phyloP scores from a whole-genome alignment of 2,329 filamentous ascomycete species.

The Bimuria novae-zelandiae region DNA sequence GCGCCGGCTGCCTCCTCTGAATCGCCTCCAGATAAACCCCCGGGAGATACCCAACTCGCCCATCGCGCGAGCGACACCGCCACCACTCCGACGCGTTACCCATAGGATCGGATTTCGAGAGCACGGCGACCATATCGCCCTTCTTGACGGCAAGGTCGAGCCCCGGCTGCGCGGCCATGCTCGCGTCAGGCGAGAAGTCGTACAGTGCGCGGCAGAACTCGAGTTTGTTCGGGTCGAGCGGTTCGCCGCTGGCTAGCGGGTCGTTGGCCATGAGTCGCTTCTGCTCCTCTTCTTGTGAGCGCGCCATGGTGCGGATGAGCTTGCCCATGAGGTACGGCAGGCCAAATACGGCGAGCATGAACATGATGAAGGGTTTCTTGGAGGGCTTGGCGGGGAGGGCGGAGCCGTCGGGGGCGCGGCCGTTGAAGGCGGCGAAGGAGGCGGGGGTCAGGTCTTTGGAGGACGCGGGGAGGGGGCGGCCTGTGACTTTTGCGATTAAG shows the following conservation, averaged over 20 bases:
- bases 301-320: conserved; percentile 82
- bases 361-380: conserved; percentile 95
- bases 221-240: conserved; percentile 84
- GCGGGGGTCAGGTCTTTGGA: conserved; percentile 85
- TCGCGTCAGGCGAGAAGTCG: conserved; percentile 84
- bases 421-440: conserved; percentile 88
- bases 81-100: conserved; percentile 97
- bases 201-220: conserved; percentile 96
- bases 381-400: conserved; percentile 72
- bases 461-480: conserved; percentile 85
- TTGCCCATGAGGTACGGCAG: conserved; percentile 97
- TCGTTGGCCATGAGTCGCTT: conserved; percentile 60
- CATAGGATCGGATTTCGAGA: conserved; percentile 89
- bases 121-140: conserved; percentile 91
- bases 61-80: conserved; percentile 89
- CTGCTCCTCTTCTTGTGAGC: conserved; percentile 83
- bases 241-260: conserved; percentile 52
- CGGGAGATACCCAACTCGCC: conserved; percentile 88
- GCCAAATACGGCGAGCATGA: conserved; percentile 90
- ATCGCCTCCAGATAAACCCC: conserved; percentile 85
- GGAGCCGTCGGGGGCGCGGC: conserved; percentile 69
- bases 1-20: conserved; percentile 56
- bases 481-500: conserved; percentile 87
- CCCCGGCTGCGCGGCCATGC: conserved; percentile 58
- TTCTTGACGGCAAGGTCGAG: conserved; percentile 92